Conservation (phyloP, 371 early-diverging fungal species). For the Apophysomyces sp. region DNA sequence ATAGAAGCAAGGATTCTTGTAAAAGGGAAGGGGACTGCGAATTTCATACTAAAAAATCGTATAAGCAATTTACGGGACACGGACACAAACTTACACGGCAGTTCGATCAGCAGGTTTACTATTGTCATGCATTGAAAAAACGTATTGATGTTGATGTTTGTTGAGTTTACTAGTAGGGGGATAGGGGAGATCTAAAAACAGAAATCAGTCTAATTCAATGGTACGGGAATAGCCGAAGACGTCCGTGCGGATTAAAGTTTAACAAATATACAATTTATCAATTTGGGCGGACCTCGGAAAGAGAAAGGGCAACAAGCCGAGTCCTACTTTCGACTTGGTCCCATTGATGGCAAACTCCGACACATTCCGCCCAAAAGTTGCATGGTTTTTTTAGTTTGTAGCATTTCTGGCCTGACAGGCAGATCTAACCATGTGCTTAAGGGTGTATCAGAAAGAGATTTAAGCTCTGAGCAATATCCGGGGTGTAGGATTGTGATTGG, state of each 20-base stretch:
- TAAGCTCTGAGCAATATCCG: not conserved
- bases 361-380: not conserved
- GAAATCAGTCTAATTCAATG: not conserved
- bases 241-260: slow-evolving; percentile 4
- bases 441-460: not conserved
- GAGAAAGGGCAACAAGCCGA: not conserved
- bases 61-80: too few species aligned
- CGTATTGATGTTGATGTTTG: too few species aligned
- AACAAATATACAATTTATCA: not conserved
- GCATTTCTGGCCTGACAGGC: not conserved
- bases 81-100: too few species aligned
- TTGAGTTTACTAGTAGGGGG: not conserved
- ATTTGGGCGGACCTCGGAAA: not conserved
- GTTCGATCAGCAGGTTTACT: too few species aligned
- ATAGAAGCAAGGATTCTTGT: not conserved
- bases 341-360: not conserved
- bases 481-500: not conserved
- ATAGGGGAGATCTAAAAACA: not conserved
- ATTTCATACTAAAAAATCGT: too few species aligned
- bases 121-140: too few species aligned
- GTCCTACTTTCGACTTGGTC: too few species aligned
- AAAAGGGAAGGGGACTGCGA: too few species aligned
- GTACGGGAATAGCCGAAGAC: not conserved
- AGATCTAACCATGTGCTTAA: not conserved
- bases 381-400: not conserved